Base-by-base conservation (phyloP, 345 rosid species). In the Isatis tinctoria region DNA sequence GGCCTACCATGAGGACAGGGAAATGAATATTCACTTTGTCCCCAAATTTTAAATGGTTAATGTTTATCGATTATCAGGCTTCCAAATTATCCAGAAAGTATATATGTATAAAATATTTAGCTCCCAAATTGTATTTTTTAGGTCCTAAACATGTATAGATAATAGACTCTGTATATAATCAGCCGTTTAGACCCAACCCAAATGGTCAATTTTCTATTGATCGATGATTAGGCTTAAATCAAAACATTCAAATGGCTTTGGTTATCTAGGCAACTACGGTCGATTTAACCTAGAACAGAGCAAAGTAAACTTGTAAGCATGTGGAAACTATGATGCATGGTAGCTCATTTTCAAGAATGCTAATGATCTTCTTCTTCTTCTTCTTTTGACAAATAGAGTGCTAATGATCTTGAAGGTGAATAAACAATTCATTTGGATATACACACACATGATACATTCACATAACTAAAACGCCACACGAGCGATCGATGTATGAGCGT, bases 401-500 rank as follows among this genome's bases (percentile, higher is more conserved):
- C 48, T 5, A 47, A 10, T 24, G 59, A 36, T 62, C 22, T 53
- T 53, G 12, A 3, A 73, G 66, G 30, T 44, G 40, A 43, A 47
- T 39, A 66, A 6, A 58, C 24, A 47, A 33, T 35, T 65, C 45
- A 74, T 74, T 56, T 56, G 49, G 17, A 64, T 52, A 52, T 30
- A 40, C 11, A 51, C 2, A 36, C 7, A 64, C 65, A 64, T 7
- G 33, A 53, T 64, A 56, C 56, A 44, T 44, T 6, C 17, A 36
- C 52, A 52, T 10, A 57, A 65, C 65, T 27, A 58, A 57, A 65
- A 57, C 67, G 59, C 66, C 72, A 58, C 60, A 74, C 30, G 11
- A 56, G 9, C 16, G 30, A 12, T 71, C 28, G 17, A 35, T 74
- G 32, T 57, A 74, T 44, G 60, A 74, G 52, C 35, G 67, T 66